Conservation (phyloP, 768 basidiomycete genomes). For the Tulasnella sp. region DNA sequence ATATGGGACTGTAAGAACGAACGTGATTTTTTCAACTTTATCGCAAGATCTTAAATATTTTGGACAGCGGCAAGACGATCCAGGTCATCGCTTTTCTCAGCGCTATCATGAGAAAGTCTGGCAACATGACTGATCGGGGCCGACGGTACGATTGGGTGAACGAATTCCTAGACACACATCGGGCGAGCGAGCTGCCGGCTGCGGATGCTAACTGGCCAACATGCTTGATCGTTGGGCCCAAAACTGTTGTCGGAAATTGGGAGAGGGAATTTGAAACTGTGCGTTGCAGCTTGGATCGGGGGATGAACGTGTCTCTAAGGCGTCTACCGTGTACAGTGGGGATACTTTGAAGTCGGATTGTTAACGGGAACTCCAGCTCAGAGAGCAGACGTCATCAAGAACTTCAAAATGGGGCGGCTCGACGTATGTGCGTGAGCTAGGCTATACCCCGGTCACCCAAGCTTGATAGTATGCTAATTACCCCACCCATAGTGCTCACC, state of each 20-base stretch:
- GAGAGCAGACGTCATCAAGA: slow-evolving; percentile 46
- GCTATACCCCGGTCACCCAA: not conserved
- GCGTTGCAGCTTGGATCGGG: slow-evolving; percentile 21
- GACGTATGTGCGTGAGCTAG: slow-evolving; percentile 59
- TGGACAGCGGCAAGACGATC: slow-evolving; percentile 71
- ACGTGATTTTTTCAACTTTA: slow-evolving; percentile 15
- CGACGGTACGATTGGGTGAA: slow-evolving; percentile 64
- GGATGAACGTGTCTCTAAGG: not conserved
- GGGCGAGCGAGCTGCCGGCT: slow-evolving; percentile 41
- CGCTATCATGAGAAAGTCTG: slow-evolving; percentile 81
- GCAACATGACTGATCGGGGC: slow-evolving; percentile 49
- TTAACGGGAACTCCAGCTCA: slow-evolving; percentile 47
- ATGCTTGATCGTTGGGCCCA: slow-evolving; percentile 77
- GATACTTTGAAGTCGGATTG: slow-evolving; percentile 78
- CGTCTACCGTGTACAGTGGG: slow-evolving; percentile 63
- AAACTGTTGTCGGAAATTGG: slow-evolving; percentile 81
- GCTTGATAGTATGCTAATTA: not conserved
- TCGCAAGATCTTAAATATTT: slow-evolving; percentile 4
- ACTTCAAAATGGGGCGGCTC: slow-evolving; percentile 72
- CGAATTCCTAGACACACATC: slow-evolving; percentile 27
- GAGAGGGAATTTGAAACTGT: slow-evolving; percentile 78
- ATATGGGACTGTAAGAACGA: slow-evolving; percentile 70
- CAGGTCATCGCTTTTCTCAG: slow-evolving; percentile 84
- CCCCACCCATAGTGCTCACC: slow-evolving; percentile 50
- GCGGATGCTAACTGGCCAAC: slow-evolving; percentile 76